Percentiles rank a stretch among this genome's conserved stretches.
These are phyloP conservation scores for Exidia glandulosa DNA, from an alignment of 768 basidiomycete genomes.

Conservation along the genomic window DNA sequence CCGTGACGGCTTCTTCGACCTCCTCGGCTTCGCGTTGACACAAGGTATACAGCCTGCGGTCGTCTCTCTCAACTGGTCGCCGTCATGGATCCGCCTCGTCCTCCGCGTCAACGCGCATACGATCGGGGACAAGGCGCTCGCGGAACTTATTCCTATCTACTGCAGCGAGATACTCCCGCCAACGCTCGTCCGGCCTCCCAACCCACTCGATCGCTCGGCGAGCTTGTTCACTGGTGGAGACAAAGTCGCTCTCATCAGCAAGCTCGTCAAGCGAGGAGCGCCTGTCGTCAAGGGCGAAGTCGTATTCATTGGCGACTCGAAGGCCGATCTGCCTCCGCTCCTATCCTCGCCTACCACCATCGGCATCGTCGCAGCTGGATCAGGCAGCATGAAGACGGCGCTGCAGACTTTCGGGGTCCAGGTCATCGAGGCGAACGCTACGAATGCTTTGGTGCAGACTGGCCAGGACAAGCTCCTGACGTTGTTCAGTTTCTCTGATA, in stretches of 20 bases:
- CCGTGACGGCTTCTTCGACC: background rate
- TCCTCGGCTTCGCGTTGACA: background rate
- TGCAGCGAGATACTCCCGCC: background rate
- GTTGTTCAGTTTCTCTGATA: background rate
- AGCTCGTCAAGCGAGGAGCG: background rate
- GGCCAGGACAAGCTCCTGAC: background rate
- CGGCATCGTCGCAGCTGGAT: background rate
- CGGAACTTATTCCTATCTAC: background rate
- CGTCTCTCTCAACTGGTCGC: background rate
- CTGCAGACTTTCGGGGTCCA: background rate
- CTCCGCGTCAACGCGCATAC: background rate
- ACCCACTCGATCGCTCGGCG: background rate
- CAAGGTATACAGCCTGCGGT: background rate
- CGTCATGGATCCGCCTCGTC: background rate
- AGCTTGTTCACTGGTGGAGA: background rate
- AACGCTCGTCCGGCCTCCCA: background rate
- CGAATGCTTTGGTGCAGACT: background rate
- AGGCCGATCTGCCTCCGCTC: background rate
- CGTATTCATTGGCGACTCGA: background rate
- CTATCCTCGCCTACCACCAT: background rate
- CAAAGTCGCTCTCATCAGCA: background rate
- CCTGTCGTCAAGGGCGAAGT: background rate
- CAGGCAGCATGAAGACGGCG: background rate
- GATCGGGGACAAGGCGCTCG: background rate
- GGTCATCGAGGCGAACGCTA: background rate